These are phyloP conservation scores for Fusarium oligoseptatum DNA, from an alignment of 2,329 filamentous ascomycete species.

Conservation along the genomic window DNA sequence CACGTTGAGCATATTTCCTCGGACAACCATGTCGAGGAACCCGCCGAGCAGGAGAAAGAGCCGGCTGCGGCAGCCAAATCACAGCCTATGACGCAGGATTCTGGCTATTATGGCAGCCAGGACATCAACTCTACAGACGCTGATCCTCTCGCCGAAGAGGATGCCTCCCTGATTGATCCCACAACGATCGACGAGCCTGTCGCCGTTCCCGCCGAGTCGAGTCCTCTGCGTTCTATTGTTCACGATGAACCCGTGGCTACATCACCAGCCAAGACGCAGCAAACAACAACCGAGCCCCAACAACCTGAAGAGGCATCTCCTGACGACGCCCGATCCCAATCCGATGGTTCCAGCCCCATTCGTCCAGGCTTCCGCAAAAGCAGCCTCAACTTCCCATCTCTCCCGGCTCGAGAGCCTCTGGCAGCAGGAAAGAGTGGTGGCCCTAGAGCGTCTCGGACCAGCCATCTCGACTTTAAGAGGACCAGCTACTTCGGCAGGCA, in stretches of 20 bases:
- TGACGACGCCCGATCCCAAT: slow-evolving; percentile 70
- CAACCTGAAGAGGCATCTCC: slow-evolving; percentile 23
- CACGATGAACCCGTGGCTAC: slow-evolving; percentile 4
- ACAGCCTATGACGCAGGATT: slow-evolving; percentile 62
- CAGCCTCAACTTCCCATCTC: slow-evolving; percentile 92
- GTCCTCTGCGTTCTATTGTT: slow-evolving; percentile 37
- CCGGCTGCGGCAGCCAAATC: slow-evolving; percentile 11
- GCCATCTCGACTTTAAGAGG: slow-evolving; percentile 80
- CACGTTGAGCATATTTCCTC: slow-evolving; percentile 15
- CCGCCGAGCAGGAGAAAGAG: slow-evolving; percentile 4
- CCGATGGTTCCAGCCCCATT: slow-evolving; percentile 80
- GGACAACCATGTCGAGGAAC: slow-evolving; percentile 27
- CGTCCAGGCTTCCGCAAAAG: slow-evolving; percentile 88
- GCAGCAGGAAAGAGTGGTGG: slow-evolving; percentile 87
- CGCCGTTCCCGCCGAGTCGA: slow-evolving; percentile 35
- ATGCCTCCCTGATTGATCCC: slow-evolving; percentile 35
- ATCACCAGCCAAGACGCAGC: slow-evolving; percentile 53
- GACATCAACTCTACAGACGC: slow-evolving; percentile 48
- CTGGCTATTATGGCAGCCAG: slow-evolving; percentile 80
- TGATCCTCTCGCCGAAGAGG: slow-evolving; percentile 40
- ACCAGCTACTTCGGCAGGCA: slow-evolving; percentile 80
- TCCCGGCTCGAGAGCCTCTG: slow-evolving; percentile 91
- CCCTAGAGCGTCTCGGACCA: slow-evolving; percentile 78
- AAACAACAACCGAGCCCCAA: slow-evolving; percentile 14
- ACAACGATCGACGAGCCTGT: slow-evolving; percentile 30